A percentile compares a stretch with the other conserved stretches of the same genome.
Conservation (phyloP, 2,329 filamentous ascomycete species). For the Paecilomyces formosus region DNA sequence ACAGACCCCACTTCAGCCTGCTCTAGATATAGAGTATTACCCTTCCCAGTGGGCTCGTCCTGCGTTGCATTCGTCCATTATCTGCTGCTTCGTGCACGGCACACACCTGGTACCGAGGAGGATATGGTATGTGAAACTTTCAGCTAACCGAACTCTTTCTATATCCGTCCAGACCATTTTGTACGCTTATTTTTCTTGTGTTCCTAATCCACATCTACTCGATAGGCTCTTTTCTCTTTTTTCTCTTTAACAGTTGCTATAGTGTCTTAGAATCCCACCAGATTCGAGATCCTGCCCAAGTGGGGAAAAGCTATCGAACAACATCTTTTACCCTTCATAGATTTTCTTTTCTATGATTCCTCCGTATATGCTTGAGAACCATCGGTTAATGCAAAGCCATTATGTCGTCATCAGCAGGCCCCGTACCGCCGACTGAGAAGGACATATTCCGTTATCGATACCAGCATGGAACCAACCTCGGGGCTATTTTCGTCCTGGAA, state of each 20-base stretch:
- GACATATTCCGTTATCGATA: slow-evolving; percentile 47
- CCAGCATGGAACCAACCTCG: slow-evolving; percentile 53
- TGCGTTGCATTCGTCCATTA: neutral
- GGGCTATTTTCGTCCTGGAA: slow-evolving; percentile 54
- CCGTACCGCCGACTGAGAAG: slow-evolving; percentile 9
- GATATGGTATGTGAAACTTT: neutral
- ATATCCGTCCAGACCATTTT: neutral
- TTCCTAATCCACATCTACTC: neutral
- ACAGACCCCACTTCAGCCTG: neutral
- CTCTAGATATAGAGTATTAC: neutral
- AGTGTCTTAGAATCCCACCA: neutral
- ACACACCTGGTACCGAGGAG: neutral
- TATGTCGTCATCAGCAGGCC: slow-evolving; percentile 8
- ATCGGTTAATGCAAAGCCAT: slow-evolving; percentile 2
- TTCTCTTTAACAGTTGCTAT: neutral
- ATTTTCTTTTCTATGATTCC: neutral
- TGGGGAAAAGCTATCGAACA: neutral
- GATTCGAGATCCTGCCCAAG: neutral
- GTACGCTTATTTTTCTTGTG: neutral
- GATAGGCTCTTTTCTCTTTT: neutral
- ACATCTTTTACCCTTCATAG: slow-evolving; percentile 1
- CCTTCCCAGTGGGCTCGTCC: neutral
- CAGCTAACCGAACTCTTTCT: neutral
- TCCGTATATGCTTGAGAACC: neutral
- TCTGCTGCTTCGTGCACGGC: neutral